Base-by-base conservation (phyloP, 441 rosid genomes). In the Bocquillonia castaneifolia region DNA sequence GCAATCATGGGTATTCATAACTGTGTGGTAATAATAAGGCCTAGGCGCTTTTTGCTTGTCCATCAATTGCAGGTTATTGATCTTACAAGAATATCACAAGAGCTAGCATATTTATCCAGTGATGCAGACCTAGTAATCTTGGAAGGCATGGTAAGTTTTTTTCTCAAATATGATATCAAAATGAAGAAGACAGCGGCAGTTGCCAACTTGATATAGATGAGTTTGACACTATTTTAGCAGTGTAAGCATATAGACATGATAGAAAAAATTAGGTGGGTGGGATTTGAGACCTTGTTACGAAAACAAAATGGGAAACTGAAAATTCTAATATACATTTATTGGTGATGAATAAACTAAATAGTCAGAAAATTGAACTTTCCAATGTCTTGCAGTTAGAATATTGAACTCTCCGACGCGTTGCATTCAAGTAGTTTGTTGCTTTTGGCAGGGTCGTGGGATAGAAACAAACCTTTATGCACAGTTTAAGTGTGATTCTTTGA, bases 391-490 rank as follows among this genome's bases (percentile, higher is more conserved):
- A 3, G 40, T 36, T 37, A 28, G 66, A 52, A 44, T 50, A 23
- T 29, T 5, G 9, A 37, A 17, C n/a, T 63, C 66, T 37, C 37
- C 36, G 1, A 15, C 12, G 18, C 31, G 1, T 22, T 50, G 34
- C 44, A 28, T 32, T 25, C 26, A 26, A 55, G n/a, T 6, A 3
- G 18, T 69, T 64, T 45, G n/a, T 73, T 69, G 34, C 67, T 44
- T 67, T 72, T 71, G 69, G 77, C 86, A 94, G 98, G 99, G 99
- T 61, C 98, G 97, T 54, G 99, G 96, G 59, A 90, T 92, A 60
- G 98, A 94, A 85, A 94, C 98, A 34, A 94, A 94, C 73, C 97
- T 92, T 45, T 88, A 94, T 64, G 97, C 98, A n/a, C 92, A 83
- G 77, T 94, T 94, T 69, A 92, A 88, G 80, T 92, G 98, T 55